Evolutionary conservation across 345 rosid species (phyloP), one percentile per base, ranked within the genome.

Genomic region (Aurinia saxatilis): DNA sequence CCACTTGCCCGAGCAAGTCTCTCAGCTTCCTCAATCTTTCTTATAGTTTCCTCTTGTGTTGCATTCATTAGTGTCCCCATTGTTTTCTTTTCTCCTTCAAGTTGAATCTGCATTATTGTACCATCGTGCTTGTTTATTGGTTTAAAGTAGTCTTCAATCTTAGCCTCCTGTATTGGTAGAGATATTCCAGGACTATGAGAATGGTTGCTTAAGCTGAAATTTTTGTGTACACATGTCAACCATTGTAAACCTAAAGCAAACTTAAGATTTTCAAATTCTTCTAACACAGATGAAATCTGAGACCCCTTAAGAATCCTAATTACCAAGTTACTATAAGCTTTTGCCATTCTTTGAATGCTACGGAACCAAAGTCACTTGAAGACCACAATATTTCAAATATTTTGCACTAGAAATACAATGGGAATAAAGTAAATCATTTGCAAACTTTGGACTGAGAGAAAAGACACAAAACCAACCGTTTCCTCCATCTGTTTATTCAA

Each of bases 101-200:
- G 95, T 74, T 90, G 97, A 72, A 64, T 71, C 71, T 90, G 83
- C 91, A 90, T 79, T 75, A 93, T 41, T 9, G 61, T 66, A 80
- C 85, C 81, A 17, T 84, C 97, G 57, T 87, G 78, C 78, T 81
- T 83, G 79, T 90, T 92, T 50, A 90, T 60, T n/a, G 99, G 96
- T 69, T 78, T 80, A 63, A 93, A 86, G 76, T 80, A 85, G 27
- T 90, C 86, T 18, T 87, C 88, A 67, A 86, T 83, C 63, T 82
- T 80, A 70, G 85, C 84, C 66, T 90, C 97, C 97, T 88, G 86
- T 65, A 68, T 49, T 18, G 11, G 27, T 13, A 67, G 50, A 39
- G 34, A 57, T 13, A 55, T 8, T 13, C 0, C 30, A 10, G 29
- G 38, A 45, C 3, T 3, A 27, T 12, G 16, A 23, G 25, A 17